phyloP scores from a whole-genome alignment of 257 asterid genomes.

The Capsicum rhomboideum region DNA sequence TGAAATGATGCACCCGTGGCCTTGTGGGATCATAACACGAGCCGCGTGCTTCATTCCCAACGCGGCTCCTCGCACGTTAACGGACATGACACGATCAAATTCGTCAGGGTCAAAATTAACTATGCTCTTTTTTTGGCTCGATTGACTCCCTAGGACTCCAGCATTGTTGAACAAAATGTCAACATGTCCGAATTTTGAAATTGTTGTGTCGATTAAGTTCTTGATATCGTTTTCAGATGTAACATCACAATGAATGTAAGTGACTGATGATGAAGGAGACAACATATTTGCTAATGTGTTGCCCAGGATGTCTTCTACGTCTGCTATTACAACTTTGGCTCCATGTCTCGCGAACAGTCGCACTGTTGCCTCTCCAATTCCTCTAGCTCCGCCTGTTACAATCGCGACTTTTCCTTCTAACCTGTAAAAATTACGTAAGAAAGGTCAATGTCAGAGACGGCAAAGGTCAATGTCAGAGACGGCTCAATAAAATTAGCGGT shows the following conservation, averaged over 20 bases:
- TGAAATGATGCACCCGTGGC: slow-evolving; percentile 55
- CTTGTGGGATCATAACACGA: slow-evolving; percentile 49
- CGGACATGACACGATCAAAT: slow-evolving; percentile 54
- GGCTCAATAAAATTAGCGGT: not conserved
- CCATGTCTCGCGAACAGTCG: slow-evolving; percentile 62
- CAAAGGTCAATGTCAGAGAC: too few species aligned
- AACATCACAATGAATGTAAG: slow-evolving; percentile 58
- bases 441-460: too few species aligned
- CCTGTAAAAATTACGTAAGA: slow-evolving; percentile 14
- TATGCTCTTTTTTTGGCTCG: slow-evolving; percentile 53
- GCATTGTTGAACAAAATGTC: slow-evolving; percentile 77
- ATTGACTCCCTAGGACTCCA: slow-evolving; percentile 64
- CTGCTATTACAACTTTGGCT: slow-evolving; percentile 60
- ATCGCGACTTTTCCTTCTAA: slow-evolving; percentile 70
- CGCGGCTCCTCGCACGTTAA: slow-evolving; percentile 63
- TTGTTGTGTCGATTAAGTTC: slow-evolving; percentile 27
- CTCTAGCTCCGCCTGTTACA: slow-evolving; percentile 79
- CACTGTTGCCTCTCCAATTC: slow-evolving; percentile 80
- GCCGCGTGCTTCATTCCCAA: slow-evolving; percentile 88
- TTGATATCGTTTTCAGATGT: slow-evolving; percentile 50
- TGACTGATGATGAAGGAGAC: slow-evolving; percentile 17
- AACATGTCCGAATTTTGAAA: slow-evolving; percentile 36
- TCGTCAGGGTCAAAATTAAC: slow-evolving; percentile 56
- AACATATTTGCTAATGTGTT: slow-evolving; percentile 30
- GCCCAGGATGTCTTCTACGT: slow-evolving; percentile 50